phyloP scores from a whole-genome alignment of 2,329 filamentous ascomycete species.

The Teratosphaeria pseudoeucalypti region DNA sequence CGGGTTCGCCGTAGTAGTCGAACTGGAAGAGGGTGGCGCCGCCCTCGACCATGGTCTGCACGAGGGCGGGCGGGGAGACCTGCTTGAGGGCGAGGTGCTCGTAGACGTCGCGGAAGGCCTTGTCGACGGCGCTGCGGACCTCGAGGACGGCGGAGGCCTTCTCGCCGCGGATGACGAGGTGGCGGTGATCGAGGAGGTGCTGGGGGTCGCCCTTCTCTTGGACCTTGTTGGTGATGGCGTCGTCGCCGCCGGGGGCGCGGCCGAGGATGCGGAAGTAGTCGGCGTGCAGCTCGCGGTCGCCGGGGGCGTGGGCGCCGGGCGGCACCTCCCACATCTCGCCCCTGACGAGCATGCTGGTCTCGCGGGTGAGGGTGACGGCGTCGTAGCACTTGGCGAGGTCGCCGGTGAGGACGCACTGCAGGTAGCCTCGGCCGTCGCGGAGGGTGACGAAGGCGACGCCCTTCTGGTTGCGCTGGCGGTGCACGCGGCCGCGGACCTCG shows the following conservation, averaged over 20 bases:
- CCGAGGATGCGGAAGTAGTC: slow-evolving; percentile 76
- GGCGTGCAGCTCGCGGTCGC: slow-evolving; percentile 78
- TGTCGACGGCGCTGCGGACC: slow-evolving; percentile 70
- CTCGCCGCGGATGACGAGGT: slow-evolving; percentile 77
- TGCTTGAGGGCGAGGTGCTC: slow-evolving; percentile 68
- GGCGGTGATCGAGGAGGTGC: slow-evolving; percentile 68
- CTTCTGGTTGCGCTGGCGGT: slow-evolving; percentile 72
- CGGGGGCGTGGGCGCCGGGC: slow-evolving; percentile 64
- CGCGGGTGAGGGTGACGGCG: slow-evolving; percentile 71
- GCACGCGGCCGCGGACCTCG: slow-evolving; percentile 71
- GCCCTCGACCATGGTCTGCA: slow-evolving; percentile 91
- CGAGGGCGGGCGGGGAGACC: slow-evolving; percentile 79
- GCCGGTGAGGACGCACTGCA: slow-evolving; percentile 76
- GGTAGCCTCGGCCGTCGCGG: slow-evolving; percentile 69
- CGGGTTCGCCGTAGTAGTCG: slow-evolving; percentile 77
- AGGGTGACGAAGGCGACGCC: slow-evolving; percentile 80
- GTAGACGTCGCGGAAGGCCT: slow-evolving; percentile 70
- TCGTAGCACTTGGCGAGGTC: slow-evolving; percentile 87
- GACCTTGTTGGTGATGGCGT: slow-evolving; percentile 80
- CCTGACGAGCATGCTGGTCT: slow-evolving; percentile 75
- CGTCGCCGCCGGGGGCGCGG: slow-evolving; percentile 72
- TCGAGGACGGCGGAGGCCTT: slow-evolving; percentile 77
- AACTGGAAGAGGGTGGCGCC: slow-evolving; percentile 85
- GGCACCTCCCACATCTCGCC: slow-evolving; percentile 79
- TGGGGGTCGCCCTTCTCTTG: slow-evolving; percentile 59